Conservation (phyloP, 805 yeast genomes). For the Debaryomyces castellii region DNA sequence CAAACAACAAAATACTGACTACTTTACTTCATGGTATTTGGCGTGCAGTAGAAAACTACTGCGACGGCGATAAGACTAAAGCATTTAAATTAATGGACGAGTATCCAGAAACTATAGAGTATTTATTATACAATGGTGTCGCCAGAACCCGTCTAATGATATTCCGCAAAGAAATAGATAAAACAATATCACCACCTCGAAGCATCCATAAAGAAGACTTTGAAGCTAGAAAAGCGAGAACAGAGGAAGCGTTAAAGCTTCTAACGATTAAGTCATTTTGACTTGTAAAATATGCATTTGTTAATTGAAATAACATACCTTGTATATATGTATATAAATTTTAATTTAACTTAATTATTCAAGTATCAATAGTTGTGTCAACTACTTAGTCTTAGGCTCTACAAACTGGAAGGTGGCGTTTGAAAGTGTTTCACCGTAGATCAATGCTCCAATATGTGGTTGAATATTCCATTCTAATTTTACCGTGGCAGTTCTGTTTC, state of each 20-base stretch:
- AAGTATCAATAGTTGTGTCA: not conserved
- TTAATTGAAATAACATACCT: slow-evolving; percentile 2
- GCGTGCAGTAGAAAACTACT: slow-evolving; percentile 14
- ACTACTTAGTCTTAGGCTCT: slow-evolving; percentile 11
- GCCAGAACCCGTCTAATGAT: slow-evolving; percentile 15
- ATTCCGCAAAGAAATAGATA: slow-evolving; percentile 24
- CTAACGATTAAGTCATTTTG: slow-evolving; percentile 7
- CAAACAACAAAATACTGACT: slow-evolving; percentile 22
- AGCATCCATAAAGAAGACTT: slow-evolving; percentile 17
- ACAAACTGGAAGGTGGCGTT: slow-evolving; percentile 32
- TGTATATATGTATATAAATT: slow-evolving; percentile 7
- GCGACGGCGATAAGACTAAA: slow-evolving; percentile 13
- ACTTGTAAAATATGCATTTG: slow-evolving; percentile 3
- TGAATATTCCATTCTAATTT: slow-evolving; percentile 88
- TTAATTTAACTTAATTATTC: not conserved
- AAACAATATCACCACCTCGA: slow-evolving; percentile 15
- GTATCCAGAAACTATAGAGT: slow-evolving; percentile 34
- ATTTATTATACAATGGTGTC: slow-evolving; percentile 19
- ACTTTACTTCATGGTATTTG: slow-evolving; percentile 15
- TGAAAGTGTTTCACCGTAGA: slow-evolving; percentile 56
- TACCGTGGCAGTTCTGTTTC: slow-evolving; percentile 64
- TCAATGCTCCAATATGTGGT: slow-evolving; percentile 82
- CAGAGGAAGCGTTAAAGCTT: slow-evolving; percentile 20
- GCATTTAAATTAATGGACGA: slow-evolving; percentile 32
- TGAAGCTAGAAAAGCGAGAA: slow-evolving; percentile 20